Conservation (phyloP, 1,139 yeast genomes). For the Debaryomyces subglobosus region DNA sequence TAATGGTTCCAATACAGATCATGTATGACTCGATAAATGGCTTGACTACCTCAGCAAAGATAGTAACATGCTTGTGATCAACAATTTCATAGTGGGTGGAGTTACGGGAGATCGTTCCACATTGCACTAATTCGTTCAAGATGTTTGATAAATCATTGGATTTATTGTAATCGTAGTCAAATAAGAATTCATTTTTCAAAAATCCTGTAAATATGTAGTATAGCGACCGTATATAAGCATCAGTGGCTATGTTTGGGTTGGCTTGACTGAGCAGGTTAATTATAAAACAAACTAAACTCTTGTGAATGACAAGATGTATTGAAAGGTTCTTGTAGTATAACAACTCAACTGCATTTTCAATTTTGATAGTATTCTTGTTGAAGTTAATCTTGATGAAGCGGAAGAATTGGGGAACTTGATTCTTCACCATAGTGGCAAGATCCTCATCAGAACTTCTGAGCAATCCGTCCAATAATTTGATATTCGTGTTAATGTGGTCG, state of each 20-base stretch:
- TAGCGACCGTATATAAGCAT: constrained; percentile 29
- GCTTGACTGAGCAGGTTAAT: constrained; percentile 22
- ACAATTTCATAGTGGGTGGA: constrained; percentile 23
- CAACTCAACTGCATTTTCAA: constrained; percentile 44
- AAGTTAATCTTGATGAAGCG: constrained; percentile 37
- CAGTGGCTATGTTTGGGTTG: constrained; percentile 16
- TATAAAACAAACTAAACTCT: constrained; percentile 39
- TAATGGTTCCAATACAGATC: constrained; percentile 34
- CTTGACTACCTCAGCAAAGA: constrained; percentile 34
- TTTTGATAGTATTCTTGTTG: constrained; percentile 27
- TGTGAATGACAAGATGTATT: constrained; percentile 44
- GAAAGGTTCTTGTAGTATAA: constrained; percentile 48
- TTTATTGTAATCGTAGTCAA: constrained; percentile 43
- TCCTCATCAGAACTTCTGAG: constrained; percentile 18
- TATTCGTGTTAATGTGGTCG: constrained; percentile 22
- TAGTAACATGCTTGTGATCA: constrained; percentile 27
- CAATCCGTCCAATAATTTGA: constrained; percentile 20
- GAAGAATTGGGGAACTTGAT: constrained; percentile 38
- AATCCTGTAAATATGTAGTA: constrained; percentile 42
- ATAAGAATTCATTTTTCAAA: constrained; percentile 48
- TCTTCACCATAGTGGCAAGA: constrained; percentile 26
- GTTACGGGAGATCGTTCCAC: constrained; percentile 12
- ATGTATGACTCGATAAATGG: constrained; percentile 46
- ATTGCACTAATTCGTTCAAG: constrained; percentile 29
- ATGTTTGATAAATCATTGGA: constrained; percentile 34